Percentiles rank a stretch among this genome's conserved stretches.
These are phyloP conservation scores for Gymnopilus dilepis DNA, from an alignment of 768 basidiomycete genomes.

Conservation along the genomic window DNA sequence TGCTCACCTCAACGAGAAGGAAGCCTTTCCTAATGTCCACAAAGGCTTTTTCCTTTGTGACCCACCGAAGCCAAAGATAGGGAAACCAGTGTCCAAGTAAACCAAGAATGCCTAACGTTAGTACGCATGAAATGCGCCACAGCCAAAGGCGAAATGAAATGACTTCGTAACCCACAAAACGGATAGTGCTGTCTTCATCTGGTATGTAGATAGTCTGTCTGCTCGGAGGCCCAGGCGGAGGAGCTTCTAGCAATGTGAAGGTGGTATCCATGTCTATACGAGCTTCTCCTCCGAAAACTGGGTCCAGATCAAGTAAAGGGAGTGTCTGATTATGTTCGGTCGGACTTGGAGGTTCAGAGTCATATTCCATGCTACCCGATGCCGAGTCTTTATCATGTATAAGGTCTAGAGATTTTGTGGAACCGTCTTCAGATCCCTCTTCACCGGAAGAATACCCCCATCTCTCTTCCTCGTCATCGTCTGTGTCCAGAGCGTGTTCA, in stretches of 20 bases:
- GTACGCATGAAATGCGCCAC: slow-evolving; percentile 74
- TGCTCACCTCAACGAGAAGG: slow-evolving; percentile 87
- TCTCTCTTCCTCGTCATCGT: slow-evolving; percentile 70
- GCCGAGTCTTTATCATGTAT: slow-evolving; percentile 49
- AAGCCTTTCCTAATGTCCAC: slow-evolving; percentile 71
- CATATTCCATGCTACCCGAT: slow-evolving; percentile 70
- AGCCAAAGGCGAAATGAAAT: slow-evolving; percentile 62
- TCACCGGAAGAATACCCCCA: slow-evolving; percentile 95
- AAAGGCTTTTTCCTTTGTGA: slow-evolving; percentile 84
- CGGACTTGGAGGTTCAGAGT: slow-evolving; percentile 73
- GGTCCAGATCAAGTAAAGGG: slow-evolving; percentile 75
- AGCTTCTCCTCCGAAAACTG: slow-evolving; percentile 82
- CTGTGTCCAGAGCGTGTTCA: slow-evolving; percentile 59
- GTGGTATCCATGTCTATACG: slow-evolving; percentile 81
- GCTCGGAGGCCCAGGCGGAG: slow-evolving; percentile 82
- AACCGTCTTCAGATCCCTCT: slow-evolving; percentile 59
- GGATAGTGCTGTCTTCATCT: slow-evolving; percentile 89
- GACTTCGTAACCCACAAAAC: slow-evolving; percentile 86
- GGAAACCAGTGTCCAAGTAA: slow-evolving; percentile 96
- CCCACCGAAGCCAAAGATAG: slow-evolving; percentile 87
- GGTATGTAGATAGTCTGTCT: slow-evolving; percentile 84
- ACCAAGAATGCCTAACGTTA: slow-evolving; percentile 73
- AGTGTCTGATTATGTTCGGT: slow-evolving; percentile 50
- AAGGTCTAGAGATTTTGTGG: slow-evolving; percentile 34
- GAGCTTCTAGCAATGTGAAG: slow-evolving; percentile 66